A percentile compares a stretch with the other conserved stretches of the same genome.
phyloP scores from a whole-genome alignment of 1,284 basidiomycete species.

The Schizophyllum commune region DNA sequence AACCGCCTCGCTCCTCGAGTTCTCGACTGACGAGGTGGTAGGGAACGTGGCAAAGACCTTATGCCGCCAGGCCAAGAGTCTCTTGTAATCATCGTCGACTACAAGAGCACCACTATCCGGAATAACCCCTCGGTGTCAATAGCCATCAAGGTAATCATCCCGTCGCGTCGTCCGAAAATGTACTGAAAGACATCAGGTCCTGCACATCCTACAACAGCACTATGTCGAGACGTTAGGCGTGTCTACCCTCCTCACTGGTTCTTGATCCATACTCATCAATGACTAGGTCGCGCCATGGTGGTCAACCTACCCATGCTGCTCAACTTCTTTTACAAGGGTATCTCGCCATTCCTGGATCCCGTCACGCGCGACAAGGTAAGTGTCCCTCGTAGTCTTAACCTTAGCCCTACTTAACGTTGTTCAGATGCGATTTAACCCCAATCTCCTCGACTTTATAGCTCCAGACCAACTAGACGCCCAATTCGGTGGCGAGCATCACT shows the following conservation, averaged over 20 bases:
- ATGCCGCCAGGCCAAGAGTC: slow-evolving; percentile 80
- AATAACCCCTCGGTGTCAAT: slow-evolving; percentile 77
- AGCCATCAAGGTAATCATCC: slow-evolving; percentile 50
- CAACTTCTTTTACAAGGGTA: slow-evolving; percentile 82
- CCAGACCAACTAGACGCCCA: slow-evolving; percentile 73
- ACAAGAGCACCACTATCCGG: slow-evolving; percentile 71
- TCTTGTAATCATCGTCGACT: slow-evolving; percentile 77
- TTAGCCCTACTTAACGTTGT: background rate
- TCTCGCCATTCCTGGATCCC: slow-evolving; percentile 85
- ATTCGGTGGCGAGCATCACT: slow-evolving; percentile 76
- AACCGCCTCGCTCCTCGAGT: slow-evolving; percentile 1
- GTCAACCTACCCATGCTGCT: slow-evolving; percentile 77
- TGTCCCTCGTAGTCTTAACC: background rate
- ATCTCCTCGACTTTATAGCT: slow-evolving; percentile 70
- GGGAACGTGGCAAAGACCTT: slow-evolving; percentile 80
- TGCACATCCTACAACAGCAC: slow-evolving; percentile 84
- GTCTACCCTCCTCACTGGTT: background rate
- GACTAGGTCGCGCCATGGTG: slow-evolving; percentile 66
- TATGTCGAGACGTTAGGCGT: slow-evolving; percentile 83
- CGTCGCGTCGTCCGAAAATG: too few relatives aligned
- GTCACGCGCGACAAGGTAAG: slow-evolving; percentile 83
- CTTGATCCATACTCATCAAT: background rate
- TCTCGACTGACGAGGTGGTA: slow-evolving; percentile 20
- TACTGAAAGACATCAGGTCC: slow-evolving; percentile 38
- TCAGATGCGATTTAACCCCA: slow-evolving; percentile 84